Evolutionary conservation across 1,139 yeast species (phyloP).

Genomic region (Protomyces lactucae-debilis): DNA sequence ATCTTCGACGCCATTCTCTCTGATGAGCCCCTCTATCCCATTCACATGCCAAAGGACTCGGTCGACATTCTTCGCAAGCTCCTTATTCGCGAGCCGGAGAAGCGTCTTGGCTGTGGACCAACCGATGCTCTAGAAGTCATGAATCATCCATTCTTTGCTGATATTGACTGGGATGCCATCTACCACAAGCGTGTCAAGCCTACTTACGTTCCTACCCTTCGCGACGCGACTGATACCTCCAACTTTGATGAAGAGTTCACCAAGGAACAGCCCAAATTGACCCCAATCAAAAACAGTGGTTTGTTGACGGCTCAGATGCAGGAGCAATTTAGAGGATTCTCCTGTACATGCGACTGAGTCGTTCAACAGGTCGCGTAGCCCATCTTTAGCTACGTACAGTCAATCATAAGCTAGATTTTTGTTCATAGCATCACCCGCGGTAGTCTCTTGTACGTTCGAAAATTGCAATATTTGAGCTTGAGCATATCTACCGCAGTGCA

Average conservation of each 20-base stretch:
- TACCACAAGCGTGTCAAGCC: slow-evolving; percentile 69
- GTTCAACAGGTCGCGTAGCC: no score
- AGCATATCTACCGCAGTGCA: no score
- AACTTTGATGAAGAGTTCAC: slow-evolving; percentile 95
- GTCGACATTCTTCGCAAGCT: slow-evolving; percentile 89
- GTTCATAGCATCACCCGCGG: no score
- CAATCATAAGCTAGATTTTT: no score
- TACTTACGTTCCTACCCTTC: slow-evolving; percentile 62
- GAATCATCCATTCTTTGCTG: slow-evolving; percentile 90
- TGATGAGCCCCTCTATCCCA: slow-evolving; percentile 96
- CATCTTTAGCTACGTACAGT: no score
- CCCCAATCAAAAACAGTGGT: slow-evolving; percentile 71
- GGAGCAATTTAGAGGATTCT: slow-evolving; percentile 92
- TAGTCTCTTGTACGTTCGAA: no score
- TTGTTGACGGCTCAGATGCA: slow-evolving; percentile 82
- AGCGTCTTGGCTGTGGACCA: slow-evolving; percentile 79
- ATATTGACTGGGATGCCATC: slow-evolving; percentile 85
- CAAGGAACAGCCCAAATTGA: slow-evolving; percentile 86
- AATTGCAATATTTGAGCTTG: no score
- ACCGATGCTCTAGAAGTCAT: slow-evolving; percentile 87
- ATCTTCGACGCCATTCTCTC: slow-evolving; percentile 95
- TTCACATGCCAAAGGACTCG: slow-evolving; percentile 95
- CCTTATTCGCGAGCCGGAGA: slow-evolving; percentile 77
- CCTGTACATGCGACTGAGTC: slow-evolving; percentile 9
- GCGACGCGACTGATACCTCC: slow-evolving; percentile 82